Percentiles rank a stretch among this genome's conserved stretches.
These are phyloP conservation scores for Pythium coloratum DNA, from an alignment of 352 stramenopile genomes.

Conservation along the genomic window DNA sequence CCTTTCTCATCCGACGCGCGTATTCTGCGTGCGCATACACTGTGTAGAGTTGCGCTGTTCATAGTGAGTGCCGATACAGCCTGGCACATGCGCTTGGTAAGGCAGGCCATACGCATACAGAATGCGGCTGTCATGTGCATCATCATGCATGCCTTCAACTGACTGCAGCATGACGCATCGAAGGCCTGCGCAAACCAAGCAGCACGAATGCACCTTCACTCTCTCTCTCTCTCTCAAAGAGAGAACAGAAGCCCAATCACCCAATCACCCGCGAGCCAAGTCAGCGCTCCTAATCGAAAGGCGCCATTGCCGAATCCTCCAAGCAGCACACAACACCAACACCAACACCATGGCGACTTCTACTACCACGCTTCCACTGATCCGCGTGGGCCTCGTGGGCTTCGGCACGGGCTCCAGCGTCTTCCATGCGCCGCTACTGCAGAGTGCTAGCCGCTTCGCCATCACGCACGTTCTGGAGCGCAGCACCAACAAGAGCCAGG, in stretches of 20 bases:
- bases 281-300: not conserved
- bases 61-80: not conserved
- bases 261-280: not conserved
- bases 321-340: slow-evolving; percentile 1
- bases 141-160: not conserved
- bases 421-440: slow-evolving; percentile 72
- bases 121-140: too few relatives aligned
- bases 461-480: slow-evolving; percentile 80
- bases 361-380: slow-evolving; percentile 14
- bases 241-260: not conserved
- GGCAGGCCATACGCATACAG: not conserved
- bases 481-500: slow-evolving; percentile 58
- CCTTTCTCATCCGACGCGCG: not conserved
- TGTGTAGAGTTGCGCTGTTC: not conserved
- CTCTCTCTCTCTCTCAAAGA: not conserved
- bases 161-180: not conserved
- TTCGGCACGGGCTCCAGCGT: slow-evolving; percentile 72
- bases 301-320: not conserved
- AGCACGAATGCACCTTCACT: not conserved
- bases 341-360: not conserved
- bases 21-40: not conserved
- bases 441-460: slow-evolving; percentile 56
- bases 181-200: not conserved
- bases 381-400: slow-evolving; percentile 65
- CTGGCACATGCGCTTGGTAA: not conserved